Percentiles rank a stretch among this genome's conserved stretches.
Evolutionary conservation across 2,329 filamentous ascomycete genomes (phyloP).

Genomic region (Kalmusia sp.): DNA sequence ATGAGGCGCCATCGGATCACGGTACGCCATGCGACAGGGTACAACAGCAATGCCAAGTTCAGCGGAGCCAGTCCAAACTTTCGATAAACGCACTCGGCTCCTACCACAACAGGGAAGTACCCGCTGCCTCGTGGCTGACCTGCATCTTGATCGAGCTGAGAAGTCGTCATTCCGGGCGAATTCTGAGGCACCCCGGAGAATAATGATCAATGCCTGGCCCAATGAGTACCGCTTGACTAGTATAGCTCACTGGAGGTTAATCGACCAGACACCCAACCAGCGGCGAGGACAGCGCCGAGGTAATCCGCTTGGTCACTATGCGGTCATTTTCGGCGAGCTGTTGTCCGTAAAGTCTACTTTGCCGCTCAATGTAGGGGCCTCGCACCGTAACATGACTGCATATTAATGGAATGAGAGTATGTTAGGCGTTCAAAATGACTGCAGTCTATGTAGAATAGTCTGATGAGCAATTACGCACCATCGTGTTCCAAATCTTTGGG

Average conservation of each 20-base stretch:
- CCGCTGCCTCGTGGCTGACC: background rate
- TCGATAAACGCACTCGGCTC: background rate
- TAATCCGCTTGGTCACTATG: background rate
- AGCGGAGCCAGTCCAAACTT: background rate
- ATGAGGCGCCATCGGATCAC: background rate
- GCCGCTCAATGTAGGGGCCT: no score
- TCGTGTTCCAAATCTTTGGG: background rate
- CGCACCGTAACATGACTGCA: no score
- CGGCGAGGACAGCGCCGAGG: background rate
- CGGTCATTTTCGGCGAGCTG: background rate
- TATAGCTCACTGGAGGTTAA: background rate
- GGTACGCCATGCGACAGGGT: background rate
- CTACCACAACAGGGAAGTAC: background rate
- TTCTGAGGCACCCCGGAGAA: background rate
- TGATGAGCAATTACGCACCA: background rate
- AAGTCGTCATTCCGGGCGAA: background rate
- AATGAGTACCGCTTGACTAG: background rate
- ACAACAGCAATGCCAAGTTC: background rate
- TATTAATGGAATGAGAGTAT: no score
- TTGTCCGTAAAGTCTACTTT: background rate
- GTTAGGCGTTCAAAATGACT: background rate
- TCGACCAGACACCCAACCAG: background rate
- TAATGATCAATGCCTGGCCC: background rate
- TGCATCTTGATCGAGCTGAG: background rate
- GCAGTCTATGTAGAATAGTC: background rate